Conservation (phyloP, 2,329 filamentous ascomycete genomes). For the Sporothrix protearum region DNA sequence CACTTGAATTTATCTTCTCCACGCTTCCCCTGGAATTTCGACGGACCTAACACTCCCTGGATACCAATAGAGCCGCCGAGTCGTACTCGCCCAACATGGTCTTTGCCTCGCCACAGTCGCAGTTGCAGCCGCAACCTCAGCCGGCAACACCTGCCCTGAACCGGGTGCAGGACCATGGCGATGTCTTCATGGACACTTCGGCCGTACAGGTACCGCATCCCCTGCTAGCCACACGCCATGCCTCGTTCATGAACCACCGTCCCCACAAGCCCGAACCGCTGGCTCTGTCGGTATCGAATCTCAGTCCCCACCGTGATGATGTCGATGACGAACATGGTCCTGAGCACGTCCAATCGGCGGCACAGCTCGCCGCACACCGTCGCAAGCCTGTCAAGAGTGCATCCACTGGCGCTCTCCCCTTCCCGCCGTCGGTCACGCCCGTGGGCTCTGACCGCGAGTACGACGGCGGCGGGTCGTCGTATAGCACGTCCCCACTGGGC, state of each 20-base stretch:
- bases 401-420: background rate
- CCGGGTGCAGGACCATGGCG: background rate
- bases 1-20: background rate
- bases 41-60: background rate
- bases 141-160: background rate
- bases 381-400: background rate
- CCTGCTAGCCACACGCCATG: background rate
- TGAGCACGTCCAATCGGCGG: background rate
- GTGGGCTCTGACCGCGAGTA: conserved; percentile 21
- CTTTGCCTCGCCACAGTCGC: background rate
- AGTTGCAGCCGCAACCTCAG: background rate
- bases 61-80: background rate
- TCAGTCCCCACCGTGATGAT: background rate
- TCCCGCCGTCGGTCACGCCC: background rate
- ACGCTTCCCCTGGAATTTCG: background rate
- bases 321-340: background rate
- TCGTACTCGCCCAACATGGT: background rate
- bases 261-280: background rate
- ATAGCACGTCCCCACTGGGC: conserved; percentile 25
- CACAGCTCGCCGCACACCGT: background rate
- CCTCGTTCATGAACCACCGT: background rate
- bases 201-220: background rate
- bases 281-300: background rate
- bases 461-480: conserved; percentile 24
- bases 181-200: background rate